Evolutionary conservation across 106 monocot species (phyloP).

Genomic region (Gastrodia elata): DNA sequence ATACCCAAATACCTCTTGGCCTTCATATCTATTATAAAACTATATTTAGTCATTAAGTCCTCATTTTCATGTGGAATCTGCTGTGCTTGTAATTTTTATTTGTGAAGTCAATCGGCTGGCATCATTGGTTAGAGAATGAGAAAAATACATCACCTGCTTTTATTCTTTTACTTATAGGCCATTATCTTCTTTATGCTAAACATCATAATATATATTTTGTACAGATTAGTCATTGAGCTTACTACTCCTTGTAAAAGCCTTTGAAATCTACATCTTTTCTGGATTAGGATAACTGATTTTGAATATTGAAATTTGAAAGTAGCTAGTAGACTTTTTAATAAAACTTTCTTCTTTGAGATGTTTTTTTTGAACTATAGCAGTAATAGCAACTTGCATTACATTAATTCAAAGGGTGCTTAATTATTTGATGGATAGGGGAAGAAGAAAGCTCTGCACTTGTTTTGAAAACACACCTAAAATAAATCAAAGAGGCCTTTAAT

Average conservation of each 20-base stretch:
- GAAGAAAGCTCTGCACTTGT: too few species aligned
- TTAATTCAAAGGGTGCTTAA: neutral
- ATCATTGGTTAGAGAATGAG: neutral
- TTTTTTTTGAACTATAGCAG: neutral
- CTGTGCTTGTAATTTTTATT: neutral
- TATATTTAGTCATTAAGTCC: neutral
- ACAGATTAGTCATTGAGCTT: neutral
- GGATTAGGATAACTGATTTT: too few species aligned
- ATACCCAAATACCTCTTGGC: too few species aligned
- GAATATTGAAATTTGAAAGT: neutral
- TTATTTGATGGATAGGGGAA: too few species aligned
- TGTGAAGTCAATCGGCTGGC: neutral
- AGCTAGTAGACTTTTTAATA: neutral
- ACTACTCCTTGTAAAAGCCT: neutral
- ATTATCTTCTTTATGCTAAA: neutral
- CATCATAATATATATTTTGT: neutral
- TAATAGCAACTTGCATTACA: neutral
- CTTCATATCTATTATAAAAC: too few species aligned
- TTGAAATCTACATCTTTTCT: too few species aligned
- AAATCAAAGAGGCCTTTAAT: too few species aligned
- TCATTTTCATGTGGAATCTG: neutral
- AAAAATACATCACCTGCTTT: neutral
- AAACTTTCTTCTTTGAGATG: neutral
- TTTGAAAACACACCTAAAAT: too few species aligned
- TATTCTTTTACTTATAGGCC: neutral